These are phyloP conservation scores for Zymoseptoria ardabiliae DNA, from an alignment of 2,329 filamentous ascomycete species.

Conservation along the genomic window DNA sequence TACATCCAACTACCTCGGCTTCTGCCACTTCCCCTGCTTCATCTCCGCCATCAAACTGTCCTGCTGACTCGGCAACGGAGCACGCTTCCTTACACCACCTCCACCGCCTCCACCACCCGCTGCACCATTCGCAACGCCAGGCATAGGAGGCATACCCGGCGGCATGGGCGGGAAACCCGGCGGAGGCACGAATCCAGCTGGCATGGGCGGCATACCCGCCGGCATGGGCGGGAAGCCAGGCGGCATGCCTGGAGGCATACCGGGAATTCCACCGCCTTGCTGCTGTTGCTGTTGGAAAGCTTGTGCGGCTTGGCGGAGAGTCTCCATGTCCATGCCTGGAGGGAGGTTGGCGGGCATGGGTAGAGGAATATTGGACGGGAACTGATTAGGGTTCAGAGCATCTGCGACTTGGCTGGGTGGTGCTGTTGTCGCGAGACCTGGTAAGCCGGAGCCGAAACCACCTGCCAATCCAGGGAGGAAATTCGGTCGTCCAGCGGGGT, in stretches of 20 bases:
- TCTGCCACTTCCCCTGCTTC: slow-evolving; percentile 47
- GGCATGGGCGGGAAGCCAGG: slow-evolving; percentile 16
- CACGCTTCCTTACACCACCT: slow-evolving; percentile 48
- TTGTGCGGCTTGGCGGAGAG: slow-evolving; percentile 26
- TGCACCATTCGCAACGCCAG: neutral
- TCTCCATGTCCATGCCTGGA: slow-evolving; percentile 27
- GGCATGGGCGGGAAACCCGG: slow-evolving; percentile 21
- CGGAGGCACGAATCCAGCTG: slow-evolving; percentile 32
- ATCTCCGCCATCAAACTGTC: slow-evolving; percentile 76
- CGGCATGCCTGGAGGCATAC: slow-evolving; percentile 10
- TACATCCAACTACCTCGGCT: slow-evolving; percentile 18
- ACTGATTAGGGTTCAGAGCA: slow-evolving; percentile 24
- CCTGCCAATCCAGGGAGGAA: slow-evolving; percentile 54
- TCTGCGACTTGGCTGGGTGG: slow-evolving; percentile 7
- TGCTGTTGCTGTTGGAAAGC: slow-evolving; percentile 22
- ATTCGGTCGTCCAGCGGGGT: slow-evolving; percentile 57
- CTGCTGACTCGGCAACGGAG: slow-evolving; percentile 73
- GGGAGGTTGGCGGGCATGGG: slow-evolving; percentile 17
- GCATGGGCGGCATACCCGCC: slow-evolving; percentile 15
- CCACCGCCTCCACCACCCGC: slow-evolving; percentile 2
- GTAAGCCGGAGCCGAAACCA: slow-evolving; percentile 35
- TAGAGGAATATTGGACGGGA: slow-evolving; percentile 19
- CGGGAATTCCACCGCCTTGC: slow-evolving; percentile 23
- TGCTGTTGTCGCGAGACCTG: slow-evolving; percentile 12
- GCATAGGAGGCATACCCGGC: slow-evolving; percentile 23